A percentile compares a stretch with the other conserved stretches of the same genome.
Evolutionary conservation across 2,329 filamentous ascomycete species (phyloP).

Genomic region (Aspergillus ibericus): DNA sequence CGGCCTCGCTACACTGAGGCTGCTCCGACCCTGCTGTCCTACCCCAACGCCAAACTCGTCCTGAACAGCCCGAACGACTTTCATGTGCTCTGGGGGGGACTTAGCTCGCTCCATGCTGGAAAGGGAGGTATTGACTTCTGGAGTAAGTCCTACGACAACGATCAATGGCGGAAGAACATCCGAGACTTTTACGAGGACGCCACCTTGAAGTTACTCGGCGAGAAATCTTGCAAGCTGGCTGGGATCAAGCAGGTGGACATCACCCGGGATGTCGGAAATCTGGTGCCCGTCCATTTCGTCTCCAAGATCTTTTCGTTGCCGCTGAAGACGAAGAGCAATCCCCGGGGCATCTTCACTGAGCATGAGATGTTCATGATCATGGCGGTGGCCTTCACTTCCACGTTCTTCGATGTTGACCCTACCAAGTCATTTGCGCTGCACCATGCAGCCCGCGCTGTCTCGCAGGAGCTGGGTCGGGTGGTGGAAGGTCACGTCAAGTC

Average conservation of each 20-base stretch:
- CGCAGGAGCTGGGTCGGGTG: conserved; percentile 59
- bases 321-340: conserved; percentile 54
- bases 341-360: conserved; percentile 56
- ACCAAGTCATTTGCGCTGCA: conserved; percentile 66
- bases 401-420: conserved; percentile 67
- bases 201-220: conserved; percentile 60
- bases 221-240: conserved; percentile 65
- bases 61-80: conserved; percentile 63
- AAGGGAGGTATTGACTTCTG: conserved; percentile 57
- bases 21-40: conserved; percentile 60
- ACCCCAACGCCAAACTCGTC: conserved; percentile 61
- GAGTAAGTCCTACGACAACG: conserved; percentile 60
- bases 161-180: conserved; percentile 62
- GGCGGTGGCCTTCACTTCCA: conserved; percentile 63
- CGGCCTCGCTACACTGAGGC: conserved; percentile 56
- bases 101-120: conserved; percentile 64
- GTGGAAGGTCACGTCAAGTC: conserved; percentile 67
- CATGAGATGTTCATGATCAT: conserved; percentile 62
- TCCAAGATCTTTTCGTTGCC: conserved; percentile 57
- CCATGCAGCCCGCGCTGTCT: conserved; percentile 58
- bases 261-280: conserved; percentile 58
- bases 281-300: conserved; percentile 57
- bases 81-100: conserved; percentile 64
- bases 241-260: conserved; percentile 69
- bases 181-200: conserved; percentile 67